A percentile compares a stretch with the other conserved stretches of the same genome.
These are phyloP conservation scores for Barnettozyma sucrosica DNA, from an alignment of 805 yeast species.

Conservation along the genomic window DNA sequence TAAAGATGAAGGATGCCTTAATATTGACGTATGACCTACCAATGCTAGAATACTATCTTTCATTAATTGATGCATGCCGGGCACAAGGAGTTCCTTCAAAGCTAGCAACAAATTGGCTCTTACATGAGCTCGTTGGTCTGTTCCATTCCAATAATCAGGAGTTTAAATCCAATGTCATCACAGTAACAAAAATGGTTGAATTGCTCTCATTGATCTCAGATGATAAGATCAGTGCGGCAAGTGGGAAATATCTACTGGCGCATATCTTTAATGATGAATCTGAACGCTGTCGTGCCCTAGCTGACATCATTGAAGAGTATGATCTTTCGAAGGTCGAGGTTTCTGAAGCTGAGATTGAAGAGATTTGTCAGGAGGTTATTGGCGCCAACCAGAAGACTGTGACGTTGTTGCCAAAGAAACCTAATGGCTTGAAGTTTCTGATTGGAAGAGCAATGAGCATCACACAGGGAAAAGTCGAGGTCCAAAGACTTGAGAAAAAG, in stretches of 20 bases:
- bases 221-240: conserved; percentile 49
- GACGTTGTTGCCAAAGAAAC: conserved; percentile 46
- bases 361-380: conserved; percentile 34
- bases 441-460: conserved; percentile 82
- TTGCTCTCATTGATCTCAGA: conserved; percentile 45
- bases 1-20: conserved; percentile 70
- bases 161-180: conserved; percentile 29
- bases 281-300: conserved; percentile 32
- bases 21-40: conserved; percentile 51
- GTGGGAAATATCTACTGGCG: conserved; percentile 59
- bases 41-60: conserved; percentile 47
- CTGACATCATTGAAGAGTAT: conserved; percentile 46
- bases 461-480: conserved; percentile 54
- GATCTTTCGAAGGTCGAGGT: conserved; percentile 38
- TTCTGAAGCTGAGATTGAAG: conserved; percentile 28
- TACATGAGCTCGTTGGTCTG: conserved; percentile 74
- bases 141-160: conserved; percentile 44
- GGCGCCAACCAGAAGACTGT: conserved; percentile 46
- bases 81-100: conserved; percentile 28
- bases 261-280: conserved; percentile 51
- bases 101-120: conserved; percentile 68
- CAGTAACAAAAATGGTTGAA: conserved; percentile 44
- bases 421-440: conserved; percentile 63
- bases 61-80: conserved; percentile 31
- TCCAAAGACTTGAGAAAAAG: conserved; percentile 29